Evolutionary conservation across 352 stramenopile species (phyloP), one percentile per base, ranked within the genome.

Genomic region (Phytophthora idaei): DNA sequence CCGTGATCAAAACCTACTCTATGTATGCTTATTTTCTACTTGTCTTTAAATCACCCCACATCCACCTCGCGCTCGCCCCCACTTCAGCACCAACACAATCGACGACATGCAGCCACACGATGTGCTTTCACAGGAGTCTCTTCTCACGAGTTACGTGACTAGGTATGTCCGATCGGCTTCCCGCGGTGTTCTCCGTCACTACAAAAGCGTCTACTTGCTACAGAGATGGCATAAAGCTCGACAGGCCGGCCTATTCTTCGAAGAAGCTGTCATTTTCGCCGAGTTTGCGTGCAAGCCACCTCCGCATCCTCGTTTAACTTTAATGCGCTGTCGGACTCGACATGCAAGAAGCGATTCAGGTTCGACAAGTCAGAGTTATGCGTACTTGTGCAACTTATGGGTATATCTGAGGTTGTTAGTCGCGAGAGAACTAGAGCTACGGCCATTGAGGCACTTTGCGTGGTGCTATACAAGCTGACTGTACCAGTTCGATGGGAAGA

Each of bases 281-380:
- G 36, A 42, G 36, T 42, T 42, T n/a, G 6, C 10, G 8, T 42
- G 12, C 36, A 36, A 8, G 8, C 8, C 11, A 1, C 36, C 36
- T 5, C 8, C 11, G 4, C 11, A 2, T 15, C 36, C 36, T 42
- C 36, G 36, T 42, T n/a, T n/a, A 42, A 15, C 12, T 42, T 42
- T n/a, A 42, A 42, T n/a, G 36, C 11, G 12, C 36, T 42, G 8
- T 42, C 36, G 0, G 11, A 42, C 36, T 12, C 36, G 12, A n/a
- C 3, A 8, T 42, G 11, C 36, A 42, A 42, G 11, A 42, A 42
- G 11, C 36, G 36, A 3, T 61, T 61, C 14, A 21, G 41, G 41
- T 61, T 61, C 5, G n/a, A 44, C n/a, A 61, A 61, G 29, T n/a
- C 15, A 4, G 54, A 61, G 17, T 5, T 61, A n/a, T 34, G 9